Conservation (phyloP, 768 basidiomycete genomes). For the Russula foetens region DNA sequence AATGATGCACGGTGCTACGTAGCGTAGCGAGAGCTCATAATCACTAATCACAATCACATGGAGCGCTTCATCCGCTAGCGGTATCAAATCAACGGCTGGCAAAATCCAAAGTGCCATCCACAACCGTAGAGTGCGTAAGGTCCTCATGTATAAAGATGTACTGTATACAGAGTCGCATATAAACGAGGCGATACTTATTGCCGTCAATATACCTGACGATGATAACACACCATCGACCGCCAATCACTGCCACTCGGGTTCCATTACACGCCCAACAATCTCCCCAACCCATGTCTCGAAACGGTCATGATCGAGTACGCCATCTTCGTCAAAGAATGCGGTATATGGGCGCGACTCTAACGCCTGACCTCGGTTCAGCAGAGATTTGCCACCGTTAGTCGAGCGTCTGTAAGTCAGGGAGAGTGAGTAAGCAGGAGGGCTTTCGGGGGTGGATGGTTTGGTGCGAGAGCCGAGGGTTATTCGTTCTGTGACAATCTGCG, state of each 20-base stretch:
- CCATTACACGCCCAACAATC: conserved; percentile 65
- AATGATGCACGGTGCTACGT: too few relatives aligned
- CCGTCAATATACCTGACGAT: conserved; percentile 7
- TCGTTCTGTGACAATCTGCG: conserved; percentile 83
- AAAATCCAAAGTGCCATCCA: not conserved
- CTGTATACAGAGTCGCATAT: conserved; percentile 2
- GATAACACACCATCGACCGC: conserved; percentile 3
- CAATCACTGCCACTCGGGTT: conserved; percentile 35
- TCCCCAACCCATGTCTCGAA: conserved; percentile 77
- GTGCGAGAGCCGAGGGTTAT: conserved; percentile 72
- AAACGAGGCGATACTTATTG: not conserved
- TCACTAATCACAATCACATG: too few relatives aligned
- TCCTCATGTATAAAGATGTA: conserved; percentile 1
- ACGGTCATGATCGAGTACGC: conserved; percentile 63
- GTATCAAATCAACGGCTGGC: not conserved
- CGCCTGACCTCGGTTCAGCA: conserved; percentile 63
- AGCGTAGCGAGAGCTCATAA: too few relatives aligned
- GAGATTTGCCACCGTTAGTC: conserved; percentile 77
- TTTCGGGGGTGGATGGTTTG: conserved; percentile 41
- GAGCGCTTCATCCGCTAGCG: not conserved
- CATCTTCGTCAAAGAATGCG: conserved; percentile 74
- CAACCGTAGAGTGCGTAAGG: not conserved
- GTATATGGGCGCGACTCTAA: conserved; percentile 51
- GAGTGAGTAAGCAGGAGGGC: conserved; percentile 61
- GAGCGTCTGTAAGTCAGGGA: conserved; percentile 67